Evolutionary conservation across 2,329 filamentous ascomycete species (phyloP), one percentile per base, ranked within the genome.

Genomic region (Xylariaceae sp.): DNA sequence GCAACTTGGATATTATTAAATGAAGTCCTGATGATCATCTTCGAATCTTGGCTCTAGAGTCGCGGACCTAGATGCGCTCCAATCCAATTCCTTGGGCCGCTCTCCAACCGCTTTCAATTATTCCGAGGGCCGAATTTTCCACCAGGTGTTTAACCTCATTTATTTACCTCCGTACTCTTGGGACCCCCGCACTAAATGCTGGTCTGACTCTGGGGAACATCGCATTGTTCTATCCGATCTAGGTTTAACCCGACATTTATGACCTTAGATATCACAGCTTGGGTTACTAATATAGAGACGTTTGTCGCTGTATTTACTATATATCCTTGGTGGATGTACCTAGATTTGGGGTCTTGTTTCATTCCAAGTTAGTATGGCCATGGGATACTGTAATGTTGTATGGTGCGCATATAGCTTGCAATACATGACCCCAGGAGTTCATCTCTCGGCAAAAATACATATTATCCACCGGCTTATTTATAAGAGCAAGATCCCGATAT

Each of bases 401-500:
- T 47, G 8, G 33, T 47, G 11, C 21, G n/a, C 6, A 17, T 28
- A 6, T 23, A 39, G 8, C 23, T 37, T 12, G 12, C 11, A 43
- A 17, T 26, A 14, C 36, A 24, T 4, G 33, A 34, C n/a, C 33
- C 31, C 8, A 6, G 8, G 12, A 11, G n/a, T 23, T 26, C 36
- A 19, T 31, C 41, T 17, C 48, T 34, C 54, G 44, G 55, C 43
- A 58, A 53, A 53, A 58, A 12, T 48, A 6, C 9, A 39, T 24
- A 44, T 45, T 53, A 39, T 14, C 45, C 45, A 47, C n/a, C 17
- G 41, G 21, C 28, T 17, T 33, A 34, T 29, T 21, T 52, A 57
- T 57, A 57, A 31, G n/a, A 31, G 3, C 4, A 31, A 7, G 2
- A 24, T 9, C 26, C 28, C 23, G 23, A 14, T 31, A 17, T 19